Percentiles rank a stretch among this genome's conserved stretches.
Evolutionary conservation across 495 filamentous ascomycete genomes (phyloP).

Genomic region (Trichoderma erinaceum): DNA sequence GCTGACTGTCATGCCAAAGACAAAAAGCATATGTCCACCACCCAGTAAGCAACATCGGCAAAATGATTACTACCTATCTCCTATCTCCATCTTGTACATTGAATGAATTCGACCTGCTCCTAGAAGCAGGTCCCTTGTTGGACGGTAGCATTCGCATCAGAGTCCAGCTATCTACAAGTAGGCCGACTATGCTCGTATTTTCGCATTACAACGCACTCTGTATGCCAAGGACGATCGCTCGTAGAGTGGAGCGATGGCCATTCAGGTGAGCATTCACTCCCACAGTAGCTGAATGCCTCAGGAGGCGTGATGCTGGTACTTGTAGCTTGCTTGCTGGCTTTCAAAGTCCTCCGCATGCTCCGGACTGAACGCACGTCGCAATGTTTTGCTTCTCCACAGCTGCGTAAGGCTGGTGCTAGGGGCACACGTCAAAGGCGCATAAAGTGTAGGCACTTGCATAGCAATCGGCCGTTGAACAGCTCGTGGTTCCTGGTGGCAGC

Average conservation of each 20-base stretch:
- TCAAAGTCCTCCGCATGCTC: not conserved
- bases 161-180: not conserved
- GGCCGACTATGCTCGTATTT: not conserved
- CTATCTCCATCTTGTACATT: too few relatives aligned
- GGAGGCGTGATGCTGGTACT: not conserved
- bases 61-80: too few relatives aligned
- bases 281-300: not conserved
- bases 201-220: not conserved
- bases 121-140: too few relatives aligned
- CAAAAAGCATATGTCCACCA: too few relatives aligned
- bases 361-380: not conserved
- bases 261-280: not conserved
- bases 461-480: not conserved
- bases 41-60: too few relatives aligned
- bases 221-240: slow-evolving; percentile 2
- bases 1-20: too few relatives aligned
- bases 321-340: not conserved
- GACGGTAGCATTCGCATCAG: too few relatives aligned
- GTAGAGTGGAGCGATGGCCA: not conserved
- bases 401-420: not conserved
- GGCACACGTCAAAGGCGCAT: slow-evolving; percentile 1
- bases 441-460: not conserved
- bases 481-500: not conserved
- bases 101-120: too few relatives aligned
- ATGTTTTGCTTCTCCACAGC: not conserved